Evolutionary conservation across 352 stramenopile genomes (phyloP).

Genomic region (Phytophthora pluvialis): DNA sequence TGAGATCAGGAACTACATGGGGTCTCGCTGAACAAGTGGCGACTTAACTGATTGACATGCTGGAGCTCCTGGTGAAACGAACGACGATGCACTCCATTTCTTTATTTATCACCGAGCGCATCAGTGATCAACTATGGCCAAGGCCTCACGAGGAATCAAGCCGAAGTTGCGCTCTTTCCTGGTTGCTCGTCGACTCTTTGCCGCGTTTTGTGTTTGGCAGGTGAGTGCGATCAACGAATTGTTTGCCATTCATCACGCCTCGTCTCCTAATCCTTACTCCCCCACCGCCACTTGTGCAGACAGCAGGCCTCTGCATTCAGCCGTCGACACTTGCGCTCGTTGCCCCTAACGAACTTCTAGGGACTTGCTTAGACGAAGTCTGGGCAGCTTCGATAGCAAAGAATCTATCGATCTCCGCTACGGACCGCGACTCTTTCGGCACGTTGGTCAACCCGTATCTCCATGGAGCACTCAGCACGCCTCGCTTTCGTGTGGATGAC

Average conservation of each 20-base stretch:
- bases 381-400: conserved; percentile 39
- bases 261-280: not conserved
- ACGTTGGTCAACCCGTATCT: conserved; percentile 41
- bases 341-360: conserved; percentile 49
- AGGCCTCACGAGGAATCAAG: not conserved
- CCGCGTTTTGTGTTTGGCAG: conserved; percentile 14
- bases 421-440: conserved; percentile 26
- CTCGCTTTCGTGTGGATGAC: conserved; percentile 47
- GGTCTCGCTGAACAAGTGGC: not conserved
- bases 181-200: not conserved
- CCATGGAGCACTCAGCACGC: conserved; percentile 34
- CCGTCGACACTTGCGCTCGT: conserved; percentile 15
- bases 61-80: conserved; percentile 10
- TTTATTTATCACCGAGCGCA: no score
- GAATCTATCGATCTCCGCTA: conserved; percentile 36
- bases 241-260: not conserved
- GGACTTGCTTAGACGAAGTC: conserved; percentile 45
- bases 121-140: not conserved
- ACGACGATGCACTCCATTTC: not conserved
- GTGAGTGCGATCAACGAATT: conserved; percentile 10
- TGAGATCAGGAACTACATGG: no score
- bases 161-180: not conserved
- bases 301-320: not conserved
- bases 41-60: no score
- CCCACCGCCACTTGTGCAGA: conserved; percentile 1